Evolutionary conservation across 2,329 filamentous ascomycete genomes (phyloP), one percentile per base, ranked within the genome.

Genomic region (Xylariaceae sp.): DNA sequence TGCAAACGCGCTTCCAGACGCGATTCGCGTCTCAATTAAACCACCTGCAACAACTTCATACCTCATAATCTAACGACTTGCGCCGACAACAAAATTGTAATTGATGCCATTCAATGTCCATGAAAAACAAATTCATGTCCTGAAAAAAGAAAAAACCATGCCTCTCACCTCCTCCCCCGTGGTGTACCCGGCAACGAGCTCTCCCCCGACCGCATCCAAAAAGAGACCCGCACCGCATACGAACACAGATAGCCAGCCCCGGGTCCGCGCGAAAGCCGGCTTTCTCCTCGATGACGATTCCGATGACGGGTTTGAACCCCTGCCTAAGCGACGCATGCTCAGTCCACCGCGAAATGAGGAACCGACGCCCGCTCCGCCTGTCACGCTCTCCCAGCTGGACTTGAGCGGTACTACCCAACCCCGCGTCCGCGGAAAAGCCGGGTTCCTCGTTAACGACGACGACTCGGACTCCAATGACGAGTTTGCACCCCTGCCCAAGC

Each of bases 121-220:
- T 5, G 3, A 1, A 30, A 30, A 30, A 62, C 7, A 44, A 51
- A 2, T 51, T 23, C 49, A 15, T 51, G 6, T 35, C 23, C 34
- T 17, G 13, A 18, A 34, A 60, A 76, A 67, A n/a, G n/a, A n/a
- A n/a, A n/a, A 30, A 30, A 30, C 23, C 3, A 88, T 88, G 84
- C 74, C 83, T 30, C 77, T 80, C 44, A 77, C 82, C 45, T 87
- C 86, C 5, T 86, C 86, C 11, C 82, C 85, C 2, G 73, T 85
- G 17, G 69, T 76, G 30, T 83, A 83, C 60, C 82, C 83, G 2
- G 34, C 49, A 35, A 72, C 76, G 5, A 83, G 77, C 67, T 82
- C 83, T 34, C 72, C 73, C 53, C 71, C 73, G 9, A 58, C 65
- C 57, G 58, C 64, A 56, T 60, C 64, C 23, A 30, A 30, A 7